Conservation (phyloP, 2,329 filamentous ascomycete genomes). For the Thyridium curvatum region DNA sequence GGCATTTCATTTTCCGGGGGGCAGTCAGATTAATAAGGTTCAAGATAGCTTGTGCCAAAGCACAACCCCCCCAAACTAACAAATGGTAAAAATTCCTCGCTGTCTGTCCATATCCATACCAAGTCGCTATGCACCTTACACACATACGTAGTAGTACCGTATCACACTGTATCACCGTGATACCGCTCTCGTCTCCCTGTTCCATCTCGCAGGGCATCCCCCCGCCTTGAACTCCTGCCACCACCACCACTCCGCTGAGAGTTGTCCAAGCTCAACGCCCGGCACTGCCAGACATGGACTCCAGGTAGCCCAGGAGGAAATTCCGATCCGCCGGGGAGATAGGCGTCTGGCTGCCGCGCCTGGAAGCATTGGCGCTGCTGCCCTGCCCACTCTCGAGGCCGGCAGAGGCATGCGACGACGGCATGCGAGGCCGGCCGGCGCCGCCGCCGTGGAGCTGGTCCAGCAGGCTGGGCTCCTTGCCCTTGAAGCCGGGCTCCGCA, state of each 20-base stretch:
- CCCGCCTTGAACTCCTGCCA: not conserved
- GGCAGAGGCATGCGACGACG: conserved; percentile 38
- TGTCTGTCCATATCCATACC: too few relatives aligned
- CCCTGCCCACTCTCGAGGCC: conserved; percentile 21
- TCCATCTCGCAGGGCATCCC: too few relatives aligned
- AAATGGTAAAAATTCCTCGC: too few relatives aligned
- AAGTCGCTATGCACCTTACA: too few relatives aligned
- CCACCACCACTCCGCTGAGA: not conserved
- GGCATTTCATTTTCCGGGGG: too few relatives aligned
- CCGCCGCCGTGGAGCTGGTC: conserved; percentile 19
- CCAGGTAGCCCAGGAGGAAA: conserved; percentile 71
- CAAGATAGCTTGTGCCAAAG: too few relatives aligned
- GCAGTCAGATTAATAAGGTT: too few relatives aligned
- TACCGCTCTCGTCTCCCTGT: too few relatives aligned
- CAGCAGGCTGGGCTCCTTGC: conserved; percentile 20
- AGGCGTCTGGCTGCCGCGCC: conserved; percentile 43
- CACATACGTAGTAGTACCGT: too few relatives aligned
- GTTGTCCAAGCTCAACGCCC: conserved; percentile 17
- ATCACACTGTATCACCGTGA: too few relatives aligned
- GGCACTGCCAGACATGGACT: conserved; percentile 41
- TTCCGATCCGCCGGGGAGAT: conserved; percentile 66
- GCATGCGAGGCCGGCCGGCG: conserved; percentile 12
- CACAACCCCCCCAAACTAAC: too few relatives aligned
- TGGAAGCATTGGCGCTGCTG: conserved; percentile 19
- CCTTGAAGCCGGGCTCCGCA: conserved; percentile 17